Evolutionary conservation across 495 filamentous ascomycete genomes (phyloP).

Genomic region (Cercophora newfieldiana): DNA sequence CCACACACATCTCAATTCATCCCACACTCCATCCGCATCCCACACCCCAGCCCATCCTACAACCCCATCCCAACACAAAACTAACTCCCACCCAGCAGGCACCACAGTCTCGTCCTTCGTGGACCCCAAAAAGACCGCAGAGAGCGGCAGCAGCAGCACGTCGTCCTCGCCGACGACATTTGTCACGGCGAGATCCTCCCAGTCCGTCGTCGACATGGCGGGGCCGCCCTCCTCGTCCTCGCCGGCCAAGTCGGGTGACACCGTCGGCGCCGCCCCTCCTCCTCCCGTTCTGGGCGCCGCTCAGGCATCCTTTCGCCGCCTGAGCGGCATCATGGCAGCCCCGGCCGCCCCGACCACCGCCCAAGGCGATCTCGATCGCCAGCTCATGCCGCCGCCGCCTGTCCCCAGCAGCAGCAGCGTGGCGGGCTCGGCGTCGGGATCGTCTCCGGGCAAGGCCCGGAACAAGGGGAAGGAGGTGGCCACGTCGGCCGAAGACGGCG

Average conservation of each 20-base stretch:
- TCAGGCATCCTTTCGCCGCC: not conserved
- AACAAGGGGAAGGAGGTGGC: not conserved
- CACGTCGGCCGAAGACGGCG: not conserved
- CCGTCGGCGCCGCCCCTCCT: too few relatives aligned
- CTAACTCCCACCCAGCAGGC: too few relatives aligned
- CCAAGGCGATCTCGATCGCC: not conserved
- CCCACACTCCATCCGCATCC: too few relatives aligned
- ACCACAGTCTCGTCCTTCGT: too few relatives aligned
- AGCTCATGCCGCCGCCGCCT: not conserved
- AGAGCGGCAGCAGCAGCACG: not conserved
- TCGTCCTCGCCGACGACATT: not conserved
- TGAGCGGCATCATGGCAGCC: not conserved
- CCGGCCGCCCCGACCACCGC: not conserved
- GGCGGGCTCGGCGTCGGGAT: not conserved
- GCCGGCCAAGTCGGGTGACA: too few relatives aligned
- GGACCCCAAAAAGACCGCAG: too few relatives aligned
- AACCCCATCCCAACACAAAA: too few relatives aligned
- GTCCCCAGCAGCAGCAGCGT: too few relatives aligned
- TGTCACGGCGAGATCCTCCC: not conserved
- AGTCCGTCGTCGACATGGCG: not conserved
- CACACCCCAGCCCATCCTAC: too few relatives aligned
- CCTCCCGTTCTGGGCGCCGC: not conserved
- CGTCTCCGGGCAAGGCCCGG: not conserved
- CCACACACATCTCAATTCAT: too few relatives aligned
- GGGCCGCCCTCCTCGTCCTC: too few relatives aligned